A percentile compares a stretch with the other conserved stretches of the same genome.
These are phyloP conservation scores for Sarocladiaceae sp. DNA, from an alignment of 2,329 filamentous ascomycete species.

Conservation along the genomic window DNA sequence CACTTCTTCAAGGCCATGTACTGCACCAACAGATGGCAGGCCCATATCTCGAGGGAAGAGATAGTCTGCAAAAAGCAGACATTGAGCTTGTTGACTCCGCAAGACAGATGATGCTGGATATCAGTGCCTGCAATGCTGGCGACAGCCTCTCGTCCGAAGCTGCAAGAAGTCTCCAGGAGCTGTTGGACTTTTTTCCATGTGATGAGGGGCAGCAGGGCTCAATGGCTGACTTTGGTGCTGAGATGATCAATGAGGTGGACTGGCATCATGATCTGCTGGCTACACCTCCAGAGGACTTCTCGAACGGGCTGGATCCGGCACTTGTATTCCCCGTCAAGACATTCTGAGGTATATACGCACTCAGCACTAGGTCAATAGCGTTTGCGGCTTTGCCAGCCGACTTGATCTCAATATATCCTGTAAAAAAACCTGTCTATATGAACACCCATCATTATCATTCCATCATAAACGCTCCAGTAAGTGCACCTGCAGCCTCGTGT, in stretches of 20 bases:
- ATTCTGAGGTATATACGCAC: too few relatives aligned
- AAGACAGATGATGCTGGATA: neutral
- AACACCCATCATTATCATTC: too few relatives aligned
- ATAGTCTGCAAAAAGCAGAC: neutral
- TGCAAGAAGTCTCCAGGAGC: neutral
- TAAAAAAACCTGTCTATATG: constrained; percentile 7
- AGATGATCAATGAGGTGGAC: too few relatives aligned
- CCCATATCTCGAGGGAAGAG: neutral
- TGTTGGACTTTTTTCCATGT: neutral
- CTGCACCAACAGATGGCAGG: neutral
- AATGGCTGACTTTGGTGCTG: too few relatives aligned
- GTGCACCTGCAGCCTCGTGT: constrained; percentile 17
- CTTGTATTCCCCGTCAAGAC: too few relatives aligned
- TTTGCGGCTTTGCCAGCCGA: too few relatives aligned
- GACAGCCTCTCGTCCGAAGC: neutral
- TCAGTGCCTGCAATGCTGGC: neutral
- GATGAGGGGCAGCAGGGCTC: too few relatives aligned
- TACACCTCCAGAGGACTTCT: too few relatives aligned
- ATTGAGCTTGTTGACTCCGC: neutral
- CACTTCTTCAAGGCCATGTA: neutral
- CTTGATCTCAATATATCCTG: neutral
- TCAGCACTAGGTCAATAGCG: too few relatives aligned
- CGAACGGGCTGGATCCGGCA: too few relatives aligned
- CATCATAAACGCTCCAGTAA: constrained; percentile 15
- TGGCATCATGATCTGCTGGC: too few relatives aligned